Conservation (phyloP, 805 yeast species). For the Wickerhamiella allomyrinae region DNA sequence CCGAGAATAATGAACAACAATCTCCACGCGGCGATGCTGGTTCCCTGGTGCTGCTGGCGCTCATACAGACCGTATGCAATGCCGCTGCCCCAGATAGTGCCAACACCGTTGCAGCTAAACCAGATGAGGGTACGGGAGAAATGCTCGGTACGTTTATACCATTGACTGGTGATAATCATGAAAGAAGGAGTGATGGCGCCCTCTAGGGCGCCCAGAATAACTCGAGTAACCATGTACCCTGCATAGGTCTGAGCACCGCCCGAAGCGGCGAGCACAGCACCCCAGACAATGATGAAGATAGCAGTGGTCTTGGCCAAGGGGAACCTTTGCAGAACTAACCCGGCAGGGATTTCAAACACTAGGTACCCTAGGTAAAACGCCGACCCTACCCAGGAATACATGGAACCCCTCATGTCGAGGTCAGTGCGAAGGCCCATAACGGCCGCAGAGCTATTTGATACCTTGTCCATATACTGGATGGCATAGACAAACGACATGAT, state of each 20-base stretch:
- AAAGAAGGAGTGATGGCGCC: constrained; percentile 42
- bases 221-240: constrained; percentile 32
- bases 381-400: constrained; percentile 34
- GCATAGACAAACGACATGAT: constrained; percentile 35
- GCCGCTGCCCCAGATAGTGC: constrained; percentile 31
- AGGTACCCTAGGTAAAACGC: constrained; percentile 50
- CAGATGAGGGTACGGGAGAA: constrained; percentile 23
- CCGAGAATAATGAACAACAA: constrained; percentile 41
- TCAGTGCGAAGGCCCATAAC: constrained; percentile 35
- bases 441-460: constrained; percentile 37
- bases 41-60: constrained; percentile 14
- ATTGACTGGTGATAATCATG: constrained; percentile 41
- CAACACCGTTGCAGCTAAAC: constrained; percentile 27
- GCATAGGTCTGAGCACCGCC: constrained; percentile 33
- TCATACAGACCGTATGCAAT: constrained; percentile 31
- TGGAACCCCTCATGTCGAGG: constrained; percentile 28
- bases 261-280: constrained; percentile 35
- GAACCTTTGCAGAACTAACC: constrained; percentile 34
- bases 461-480: constrained; percentile 46
- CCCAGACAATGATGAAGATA: constrained; percentile 42
- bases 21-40: constrained; percentile 35
- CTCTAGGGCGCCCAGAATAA: constrained; percentile 38
- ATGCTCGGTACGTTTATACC: constrained; percentile 36
- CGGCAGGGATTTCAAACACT: constrained; percentile 37
- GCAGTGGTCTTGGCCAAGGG: constrained; percentile 41